Percentiles rank a stretch among this genome's conserved stretches.
Conservation (phyloP, 768 basidiomycete genomes). For the Suillus bovinus region DNA sequence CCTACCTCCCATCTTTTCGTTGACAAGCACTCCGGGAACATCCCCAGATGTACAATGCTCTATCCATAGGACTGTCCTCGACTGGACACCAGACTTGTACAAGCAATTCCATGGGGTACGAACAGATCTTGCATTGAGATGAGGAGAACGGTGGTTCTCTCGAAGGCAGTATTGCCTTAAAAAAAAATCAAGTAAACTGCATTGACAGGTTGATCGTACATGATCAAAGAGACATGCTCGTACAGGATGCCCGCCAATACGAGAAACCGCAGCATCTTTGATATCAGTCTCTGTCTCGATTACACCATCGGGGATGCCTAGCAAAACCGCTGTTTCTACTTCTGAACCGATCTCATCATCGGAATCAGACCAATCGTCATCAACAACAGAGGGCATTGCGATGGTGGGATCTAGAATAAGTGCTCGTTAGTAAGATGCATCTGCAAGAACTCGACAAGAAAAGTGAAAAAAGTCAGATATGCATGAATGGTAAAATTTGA, state of each 20-base stretch:
- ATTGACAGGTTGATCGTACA: conserved; percentile 49
- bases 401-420: conserved; percentile 1
- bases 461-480: conserved; percentile 56
- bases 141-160: conserved; percentile 61
- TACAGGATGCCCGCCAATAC: conserved; percentile 90
- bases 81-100: conserved; percentile 91
- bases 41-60: conserved; percentile 84
- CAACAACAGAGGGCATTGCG: conserved; percentile 43
- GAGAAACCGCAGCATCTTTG: conserved; percentile 79
- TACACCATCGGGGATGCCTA: conserved; percentile 80
- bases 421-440: conserved; percentile 16
- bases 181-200: conserved; percentile 42
- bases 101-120: conserved; percentile 74
- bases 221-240: conserved; percentile 50
- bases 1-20: conserved; percentile 75
- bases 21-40: conserved; percentile 74
- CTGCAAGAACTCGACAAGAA: not conserved
- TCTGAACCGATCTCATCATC: conserved; percentile 60
- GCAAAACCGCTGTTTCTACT: conserved; percentile 70
- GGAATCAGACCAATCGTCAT: conserved; percentile 81
- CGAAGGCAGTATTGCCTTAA: conserved; percentile 72
- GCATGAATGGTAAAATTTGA: conserved; percentile 88
- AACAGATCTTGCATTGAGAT: conserved; percentile 72
- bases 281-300: conserved; percentile 60
- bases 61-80: conserved; percentile 81